phyloP scores from a whole-genome alignment of 163 green algal species.

The Picocystis sp. region DNA sequence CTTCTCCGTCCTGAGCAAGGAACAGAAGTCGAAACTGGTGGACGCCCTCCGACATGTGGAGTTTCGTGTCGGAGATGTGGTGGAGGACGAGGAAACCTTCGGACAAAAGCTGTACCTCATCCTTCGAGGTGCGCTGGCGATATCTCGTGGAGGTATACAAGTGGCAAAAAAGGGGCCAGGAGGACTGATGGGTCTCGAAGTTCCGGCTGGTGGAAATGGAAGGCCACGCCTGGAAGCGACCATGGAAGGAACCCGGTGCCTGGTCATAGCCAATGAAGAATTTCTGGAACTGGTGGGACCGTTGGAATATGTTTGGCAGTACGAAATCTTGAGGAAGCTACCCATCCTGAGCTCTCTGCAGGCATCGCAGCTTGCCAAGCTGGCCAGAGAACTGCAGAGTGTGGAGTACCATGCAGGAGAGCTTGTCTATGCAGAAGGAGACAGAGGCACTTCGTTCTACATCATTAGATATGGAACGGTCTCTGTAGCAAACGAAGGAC shows the following conservation, averaged over 20 bases:
- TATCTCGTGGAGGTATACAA: too few species aligned
- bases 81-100: not conserved
- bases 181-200: too few species aligned
- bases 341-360: slow-evolving; percentile 56
- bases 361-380: slow-evolving; percentile 61
- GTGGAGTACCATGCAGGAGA: slow-evolving; percentile 30
- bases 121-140: too few species aligned
- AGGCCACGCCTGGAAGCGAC: too few species aligned
- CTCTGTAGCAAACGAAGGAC: too few species aligned
- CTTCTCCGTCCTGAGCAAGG: not conserved
- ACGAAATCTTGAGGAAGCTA: slow-evolving; percentile 59
- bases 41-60: slow-evolving; percentile 1
- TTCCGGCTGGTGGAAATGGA: too few species aligned
- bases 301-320: slow-evolving; percentile 63
- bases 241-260: slow-evolving; percentile 23
- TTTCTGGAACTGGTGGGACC: slow-evolving; percentile 68
- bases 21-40: slow-evolving; percentile 1
- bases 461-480: too few species aligned
- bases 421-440: slow-evolving; percentile 56
- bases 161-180: too few species aligned
- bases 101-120: slow-evolving; percentile 4
- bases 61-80: not conserved
- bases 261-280: slow-evolving; percentile 34
- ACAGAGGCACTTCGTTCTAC: slow-evolving; percentile 33
- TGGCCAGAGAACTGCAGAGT: slow-evolving; percentile 43